Base-by-base conservation (phyloP, 73 alveolate species). In the Paraurostyla sp. region DNA sequence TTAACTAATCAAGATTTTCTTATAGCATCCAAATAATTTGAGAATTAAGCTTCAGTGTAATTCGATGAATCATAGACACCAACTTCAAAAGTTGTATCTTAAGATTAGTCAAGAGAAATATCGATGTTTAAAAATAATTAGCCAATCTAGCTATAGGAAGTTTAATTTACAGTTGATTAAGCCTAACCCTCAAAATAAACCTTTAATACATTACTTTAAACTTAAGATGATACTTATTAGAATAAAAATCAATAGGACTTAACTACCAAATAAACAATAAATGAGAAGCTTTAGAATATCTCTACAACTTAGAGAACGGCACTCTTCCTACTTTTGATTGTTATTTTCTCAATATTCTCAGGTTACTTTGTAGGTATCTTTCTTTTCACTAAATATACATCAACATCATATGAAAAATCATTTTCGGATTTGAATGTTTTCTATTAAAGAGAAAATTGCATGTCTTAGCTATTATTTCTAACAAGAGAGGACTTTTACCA, bases 401-500 rank as follows among this genome's bases (percentile, higher is more conserved):
- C 82, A 1, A 9, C 11, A 0, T 65, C 32, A 1, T 65, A 38
- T 38, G 22, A 65, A 22, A 9, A 65, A 3, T 65, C 82, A 18
- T 65, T 65, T 40, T 15, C 3, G 18, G 82, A 65, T 65, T 65
- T 65, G 32, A 65, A 65, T 38, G 58, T 65, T 9, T 35, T 65
- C 41, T 65, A 65, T 30, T 30, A 65, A 35, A 32, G 82, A 65
- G 82, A 65, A 18, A 13, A 16, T 40, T 73, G 87, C 71, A n/a
- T 43, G 27, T 43, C 87, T 3, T 43, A 73, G 33, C 32, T 73
- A 30, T 73, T 73, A 23, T 73, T 43, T 71, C 46, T 73, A 29
- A 50, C 87, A 43, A 73, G 87, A 73, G 87, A 73, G 29, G 87
- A 73, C 18, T 73, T 73, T 23, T 71, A 6, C n/a, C 49, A 50